Conservation (phyloP, 2,329 filamentous ascomycete genomes). For the Curvularia eragrostidis region DNA sequence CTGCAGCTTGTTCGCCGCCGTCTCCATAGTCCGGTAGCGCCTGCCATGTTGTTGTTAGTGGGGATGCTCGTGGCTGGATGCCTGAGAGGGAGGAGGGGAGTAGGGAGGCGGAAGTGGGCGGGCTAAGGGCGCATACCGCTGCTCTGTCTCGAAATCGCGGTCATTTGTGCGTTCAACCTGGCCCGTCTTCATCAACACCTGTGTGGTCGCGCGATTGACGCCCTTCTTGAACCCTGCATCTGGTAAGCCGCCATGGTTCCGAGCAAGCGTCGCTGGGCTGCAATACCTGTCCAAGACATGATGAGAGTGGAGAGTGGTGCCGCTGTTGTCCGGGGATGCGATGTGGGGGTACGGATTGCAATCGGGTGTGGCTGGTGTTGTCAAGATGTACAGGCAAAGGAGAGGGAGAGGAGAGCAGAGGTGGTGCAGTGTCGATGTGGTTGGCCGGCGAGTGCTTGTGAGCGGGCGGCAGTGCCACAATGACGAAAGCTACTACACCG, state of each 20-base stretch:
- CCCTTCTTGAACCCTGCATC: constrained; percentile 84
- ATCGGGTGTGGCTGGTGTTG: neutral
- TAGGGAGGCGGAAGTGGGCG: constrained; percentile 1
- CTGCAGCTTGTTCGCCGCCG: constrained; percentile 87
- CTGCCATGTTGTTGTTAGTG: constrained; percentile 54
- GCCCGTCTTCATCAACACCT: constrained; percentile 99
- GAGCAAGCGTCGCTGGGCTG: constrained; percentile 15
- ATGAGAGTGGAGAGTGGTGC: constrained; percentile 15
- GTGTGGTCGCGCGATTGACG: constrained; percentile 97
- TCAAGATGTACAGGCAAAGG: neutral
- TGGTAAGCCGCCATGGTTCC: constrained; percentile 30
- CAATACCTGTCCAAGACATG: constrained; percentile 66
- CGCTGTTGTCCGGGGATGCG: constrained; percentile 6
- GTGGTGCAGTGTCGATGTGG: constrained; percentile 17
- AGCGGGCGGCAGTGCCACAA: constrained; percentile 36
- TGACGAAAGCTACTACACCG: constrained; percentile 32
- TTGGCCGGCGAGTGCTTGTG: constrained; percentile 16
- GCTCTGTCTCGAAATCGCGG: constrained; percentile 97
- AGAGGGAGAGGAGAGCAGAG: constrained; percentile 9
- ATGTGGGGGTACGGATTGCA: neutral
- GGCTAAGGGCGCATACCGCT: constrained; percentile 64
- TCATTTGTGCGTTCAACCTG: constrained; percentile 99
- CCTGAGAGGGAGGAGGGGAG: neutral
- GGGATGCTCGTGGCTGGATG: constrained; percentile 4
- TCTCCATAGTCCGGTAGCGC: constrained; percentile 97